These are phyloP conservation scores for Pythium rishiriense DNA, from an alignment of 352 stramenopile genomes.

Conservation along the genomic window DNA sequence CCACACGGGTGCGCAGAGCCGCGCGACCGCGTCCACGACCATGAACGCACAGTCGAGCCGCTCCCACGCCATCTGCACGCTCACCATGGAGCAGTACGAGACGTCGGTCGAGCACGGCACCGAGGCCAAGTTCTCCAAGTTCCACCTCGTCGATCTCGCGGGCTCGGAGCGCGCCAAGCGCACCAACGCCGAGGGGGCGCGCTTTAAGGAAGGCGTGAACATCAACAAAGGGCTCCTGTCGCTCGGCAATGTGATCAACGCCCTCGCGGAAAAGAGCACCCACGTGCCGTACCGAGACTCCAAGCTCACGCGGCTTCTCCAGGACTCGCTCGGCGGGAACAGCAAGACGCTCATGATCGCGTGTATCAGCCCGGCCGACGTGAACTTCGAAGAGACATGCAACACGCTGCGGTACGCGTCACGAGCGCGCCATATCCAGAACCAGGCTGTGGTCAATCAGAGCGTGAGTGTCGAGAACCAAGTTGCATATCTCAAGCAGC, in stretches of 20 bases:
- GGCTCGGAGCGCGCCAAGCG: constrained; percentile 92
- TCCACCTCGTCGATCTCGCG: constrained; percentile 95
- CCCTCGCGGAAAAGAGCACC: constrained; percentile 75
- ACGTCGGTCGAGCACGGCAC: constrained; percentile 25
- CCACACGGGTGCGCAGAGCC: constrained; percentile 40
- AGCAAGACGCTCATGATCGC: constrained; percentile 92
- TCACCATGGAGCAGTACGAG: constrained; percentile 77
- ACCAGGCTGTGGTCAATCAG: constrained; percentile 96
- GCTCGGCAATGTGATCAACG: constrained; percentile 95
- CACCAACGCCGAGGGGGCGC: constrained; percentile 80
- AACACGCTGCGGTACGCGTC: constrained; percentile 95
- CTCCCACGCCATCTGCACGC: constrained; percentile 90
- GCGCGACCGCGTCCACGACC: constrained; percentile 62
- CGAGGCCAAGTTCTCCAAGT: constrained; percentile 77
- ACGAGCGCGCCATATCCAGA: constrained; percentile 98
- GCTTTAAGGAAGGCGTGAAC: constrained; percentile 91
- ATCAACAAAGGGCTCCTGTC: constrained; percentile 95
- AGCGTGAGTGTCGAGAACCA: constrained; percentile 90
- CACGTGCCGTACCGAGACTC: constrained; percentile 91
- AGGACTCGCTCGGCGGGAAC: constrained; percentile 89
- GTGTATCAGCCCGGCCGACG: constrained; percentile 72
- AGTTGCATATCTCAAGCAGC: constrained; percentile 58
- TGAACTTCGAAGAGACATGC: constrained; percentile 93
- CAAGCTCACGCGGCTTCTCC: constrained; percentile 89
- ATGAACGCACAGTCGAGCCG: constrained; percentile 84